phyloP scores from a whole-genome alignment of 1,284 basidiomycete species.

The Marasmius oreades region DNA sequence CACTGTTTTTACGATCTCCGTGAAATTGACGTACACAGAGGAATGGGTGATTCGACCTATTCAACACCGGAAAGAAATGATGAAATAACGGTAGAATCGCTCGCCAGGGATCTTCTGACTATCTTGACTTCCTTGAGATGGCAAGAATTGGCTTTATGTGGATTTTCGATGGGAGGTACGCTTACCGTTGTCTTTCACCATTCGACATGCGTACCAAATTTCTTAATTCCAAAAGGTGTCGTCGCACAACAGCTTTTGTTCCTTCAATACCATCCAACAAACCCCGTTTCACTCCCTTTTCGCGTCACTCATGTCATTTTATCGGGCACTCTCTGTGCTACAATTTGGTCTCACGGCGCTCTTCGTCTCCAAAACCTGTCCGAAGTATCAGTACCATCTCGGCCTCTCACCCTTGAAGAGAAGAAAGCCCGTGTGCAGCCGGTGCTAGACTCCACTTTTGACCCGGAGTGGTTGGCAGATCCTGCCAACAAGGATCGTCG shows the following conservation, averaged over 20 bases:
- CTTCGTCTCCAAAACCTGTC: too few relatives aligned
- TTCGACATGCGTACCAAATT: too few relatives aligned
- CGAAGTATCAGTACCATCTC: background rate
- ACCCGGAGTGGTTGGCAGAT: conserved; percentile 1
- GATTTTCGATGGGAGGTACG: conserved; percentile 6
- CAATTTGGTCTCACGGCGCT: background rate
- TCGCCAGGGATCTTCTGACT: background rate
- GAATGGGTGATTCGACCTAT: conserved; percentile 6
- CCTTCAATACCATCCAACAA: conserved; percentile 1
- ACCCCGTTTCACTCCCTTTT: conserved; percentile 1
- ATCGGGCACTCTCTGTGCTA: conserved; percentile 1
- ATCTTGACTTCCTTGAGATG: background rate
- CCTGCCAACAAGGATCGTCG: conserved; percentile 2
- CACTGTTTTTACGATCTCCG: background rate
- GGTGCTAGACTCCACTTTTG: background rate
- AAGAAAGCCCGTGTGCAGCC: conserved; percentile 4
- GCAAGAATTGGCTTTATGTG: conserved; percentile 2
- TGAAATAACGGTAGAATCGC: conserved; percentile 3
- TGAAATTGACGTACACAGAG: background rate
- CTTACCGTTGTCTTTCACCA: too few relatives aligned
- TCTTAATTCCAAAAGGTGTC: too few relatives aligned
- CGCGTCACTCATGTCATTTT: conserved; percentile 3
- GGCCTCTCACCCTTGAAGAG: conserved; percentile 1
- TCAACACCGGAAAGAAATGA: background rate
- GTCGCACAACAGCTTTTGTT: conserved; percentile 7